Evolutionary conservation across 1,284 basidiomycete genomes (phyloP).

Genomic region (Rhodotorula sp.): DNA sequence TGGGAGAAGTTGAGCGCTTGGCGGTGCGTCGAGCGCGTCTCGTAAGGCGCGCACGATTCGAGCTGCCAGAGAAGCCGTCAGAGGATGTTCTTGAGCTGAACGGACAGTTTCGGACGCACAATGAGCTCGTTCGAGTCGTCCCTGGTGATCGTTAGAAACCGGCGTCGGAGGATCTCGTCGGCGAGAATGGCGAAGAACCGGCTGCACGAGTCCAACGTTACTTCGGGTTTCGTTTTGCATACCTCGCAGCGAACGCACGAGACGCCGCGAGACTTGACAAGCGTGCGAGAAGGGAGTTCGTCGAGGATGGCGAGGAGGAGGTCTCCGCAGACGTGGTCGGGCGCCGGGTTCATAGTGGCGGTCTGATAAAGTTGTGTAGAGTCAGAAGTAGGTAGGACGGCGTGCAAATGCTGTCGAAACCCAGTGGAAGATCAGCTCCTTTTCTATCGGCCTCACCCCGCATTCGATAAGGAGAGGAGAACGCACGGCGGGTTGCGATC

Average conservation of each 20-base stretch:
- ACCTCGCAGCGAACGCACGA: slow-evolving; percentile 10
- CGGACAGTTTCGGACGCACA: neutral
- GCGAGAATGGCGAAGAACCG: slow-evolving; percentile 12
- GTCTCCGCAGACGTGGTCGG: slow-evolving; percentile 20
- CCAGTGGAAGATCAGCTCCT: too few species aligned
- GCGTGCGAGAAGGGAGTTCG: slow-evolving; percentile 1
- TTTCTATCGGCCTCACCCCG: too few species aligned
- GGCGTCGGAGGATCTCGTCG: slow-evolving; percentile 17
- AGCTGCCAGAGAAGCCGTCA: neutral
- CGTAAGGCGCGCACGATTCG: slow-evolving; percentile 18
- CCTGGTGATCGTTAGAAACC: slow-evolving; percentile 11
- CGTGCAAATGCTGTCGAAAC: too few species aligned
- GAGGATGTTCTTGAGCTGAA: too few species aligned
- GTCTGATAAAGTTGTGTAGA: neutral
- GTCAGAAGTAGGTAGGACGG: too few species aligned
- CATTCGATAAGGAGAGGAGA: too few species aligned
- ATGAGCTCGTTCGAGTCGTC: slow-evolving; percentile 3
- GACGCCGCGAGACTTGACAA: slow-evolving; percentile 12
- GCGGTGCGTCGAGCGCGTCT: neutral
- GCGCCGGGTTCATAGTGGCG: neutral
- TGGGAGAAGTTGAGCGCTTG: slow-evolving; percentile 17
- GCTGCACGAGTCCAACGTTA: neutral
- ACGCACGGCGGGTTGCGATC: too few species aligned
- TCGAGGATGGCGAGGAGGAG: slow-evolving; percentile 15
- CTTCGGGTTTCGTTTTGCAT: neutral